Evolutionary conservation across 805 yeast species (phyloP).

Genomic region (Naumovozyma castellii): DNA sequence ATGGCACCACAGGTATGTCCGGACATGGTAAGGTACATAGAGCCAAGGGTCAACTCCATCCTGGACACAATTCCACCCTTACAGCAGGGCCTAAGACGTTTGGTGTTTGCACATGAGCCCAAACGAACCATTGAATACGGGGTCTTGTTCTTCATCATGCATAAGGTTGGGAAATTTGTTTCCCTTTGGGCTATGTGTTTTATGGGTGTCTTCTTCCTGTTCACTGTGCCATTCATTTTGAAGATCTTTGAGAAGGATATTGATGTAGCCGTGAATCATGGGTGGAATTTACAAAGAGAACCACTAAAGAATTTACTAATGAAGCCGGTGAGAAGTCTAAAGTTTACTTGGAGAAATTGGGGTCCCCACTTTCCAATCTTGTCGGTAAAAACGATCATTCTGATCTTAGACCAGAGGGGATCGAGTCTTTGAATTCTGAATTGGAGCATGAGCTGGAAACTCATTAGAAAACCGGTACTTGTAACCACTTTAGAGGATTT

Average conservation of each 20-base stretch:
- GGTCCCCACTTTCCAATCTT: conserved; percentile 53
- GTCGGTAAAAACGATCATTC: not conserved
- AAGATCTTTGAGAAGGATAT: conserved; percentile 61
- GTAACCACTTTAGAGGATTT: not conserved
- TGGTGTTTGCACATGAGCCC: conserved; percentile 51
- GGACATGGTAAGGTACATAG: conserved; percentile 9
- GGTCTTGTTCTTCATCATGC: conserved; percentile 47
- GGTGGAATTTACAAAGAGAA: conserved; percentile 10
- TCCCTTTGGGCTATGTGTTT: conserved; percentile 55
- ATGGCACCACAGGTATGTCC: conserved; percentile 41
- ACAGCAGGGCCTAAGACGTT: not conserved
- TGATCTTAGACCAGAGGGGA: conserved; percentile 10
- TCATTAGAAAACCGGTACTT: not conserved
- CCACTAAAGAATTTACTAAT: not conserved
- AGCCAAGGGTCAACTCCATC: conserved; percentile 5
- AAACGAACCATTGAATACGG: conserved; percentile 60
- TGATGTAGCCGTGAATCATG: conserved; percentile 42
- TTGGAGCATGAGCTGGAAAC: not conserved
- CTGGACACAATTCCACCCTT: not conserved
- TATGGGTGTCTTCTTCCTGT: conserved; percentile 45
- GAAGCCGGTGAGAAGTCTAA: conserved; percentile 36
- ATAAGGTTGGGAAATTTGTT: conserved; percentile 59
- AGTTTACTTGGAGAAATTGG: conserved; percentile 49
- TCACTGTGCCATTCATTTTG: conserved; percentile 65
- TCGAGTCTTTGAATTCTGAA: not conserved